Conservation (phyloP, 768 basidiomycete genomes). For the Collybia mongolica region DNA sequence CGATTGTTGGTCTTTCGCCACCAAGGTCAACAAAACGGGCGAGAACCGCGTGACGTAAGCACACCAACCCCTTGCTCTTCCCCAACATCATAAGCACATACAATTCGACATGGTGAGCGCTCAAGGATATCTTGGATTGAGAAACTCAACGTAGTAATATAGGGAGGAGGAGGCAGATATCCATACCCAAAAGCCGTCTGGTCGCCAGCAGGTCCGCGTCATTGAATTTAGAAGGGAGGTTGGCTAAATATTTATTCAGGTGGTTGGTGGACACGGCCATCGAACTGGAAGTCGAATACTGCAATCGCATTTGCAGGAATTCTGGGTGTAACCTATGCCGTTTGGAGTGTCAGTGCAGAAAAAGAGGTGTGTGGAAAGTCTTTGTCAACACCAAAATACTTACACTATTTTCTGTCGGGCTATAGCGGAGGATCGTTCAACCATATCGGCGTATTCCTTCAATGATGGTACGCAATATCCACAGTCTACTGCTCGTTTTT, state of each 20-base stretch:
- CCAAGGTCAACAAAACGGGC: slow-evolving; percentile 11
- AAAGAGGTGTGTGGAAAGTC: slow-evolving; percentile 61
- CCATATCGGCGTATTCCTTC: slow-evolving; percentile 78
- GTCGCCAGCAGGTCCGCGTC: slow-evolving; percentile 77
- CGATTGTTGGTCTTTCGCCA: slow-evolving; percentile 3
- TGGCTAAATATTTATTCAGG: slow-evolving; percentile 33
- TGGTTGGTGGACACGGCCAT: slow-evolving; percentile 94
- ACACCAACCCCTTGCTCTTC: background rate
- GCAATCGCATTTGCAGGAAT: slow-evolving; percentile 71
- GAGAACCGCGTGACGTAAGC: slow-evolving; percentile 17
- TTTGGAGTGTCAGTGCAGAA: slow-evolving; percentile 74
- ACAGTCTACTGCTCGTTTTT: background rate
- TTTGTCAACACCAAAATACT: background rate
- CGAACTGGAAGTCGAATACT: slow-evolving; percentile 89
- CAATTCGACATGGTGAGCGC: slow-evolving; percentile 9
- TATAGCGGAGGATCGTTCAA: slow-evolving; percentile 54
- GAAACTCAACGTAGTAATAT: background rate
- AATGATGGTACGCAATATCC: slow-evolving; percentile 54
- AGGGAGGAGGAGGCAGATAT: slow-evolving; percentile 87
- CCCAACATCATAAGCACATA: slow-evolving; percentile 8
- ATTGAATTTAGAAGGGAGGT: slow-evolving; percentile 11
- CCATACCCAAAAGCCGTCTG: slow-evolving; percentile 95
- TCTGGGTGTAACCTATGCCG: slow-evolving; percentile 55
- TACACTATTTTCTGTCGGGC: background rate
- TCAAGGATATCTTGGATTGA: background rate